Evolutionary conservation across 352 stramenopile genomes (phyloP), one percentile per base, ranked within the genome.

Genomic region (Elongisporangium undulatum): DNA sequence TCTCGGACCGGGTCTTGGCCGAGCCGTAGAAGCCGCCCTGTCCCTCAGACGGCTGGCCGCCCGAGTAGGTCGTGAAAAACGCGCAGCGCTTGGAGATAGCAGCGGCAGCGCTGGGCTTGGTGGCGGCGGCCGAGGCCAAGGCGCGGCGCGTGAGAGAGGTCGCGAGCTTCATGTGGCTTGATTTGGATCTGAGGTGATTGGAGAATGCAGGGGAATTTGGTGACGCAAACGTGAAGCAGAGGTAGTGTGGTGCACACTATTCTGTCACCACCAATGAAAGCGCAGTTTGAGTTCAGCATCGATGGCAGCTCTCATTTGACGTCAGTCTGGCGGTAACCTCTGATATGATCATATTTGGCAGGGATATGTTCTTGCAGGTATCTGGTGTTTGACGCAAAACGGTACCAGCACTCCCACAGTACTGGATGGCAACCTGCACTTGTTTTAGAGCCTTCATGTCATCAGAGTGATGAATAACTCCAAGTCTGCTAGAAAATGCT

Each of bases 11-110:
- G 64, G 84, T 81, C 63, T 92, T 91, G 59, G 87, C 76, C 23
- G 84, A 88, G 53, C 87, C 90, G 68, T 97, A 97, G 71, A 94
- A 97, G 53, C 90, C 90, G 49, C 90, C 90, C 63, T 97, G 90
- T 45, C 90, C 90, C 64, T 95, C 86, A 49, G 70, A 89, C 16
- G 90, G 81, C 68, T 97, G 90, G 45, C 90, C 90, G 56, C 87
- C 89, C 19, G 82, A 94, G 71, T 97, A 97, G 53, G 86, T 95
- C 55, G 84, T 94, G 51, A 89, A 72, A 13, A 51, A 53, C 22
- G 54, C 24, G 16, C 10, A 24, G 49, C 19, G 22, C 19, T 22
- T 22, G 10, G 9, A 41, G 29, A 41, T n/a, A n/a, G n/a, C 29
- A 41, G 29, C 29, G 45, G 49, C 49, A 20, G 49, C 49, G 24